Evolutionary conservation across 2,329 filamentous ascomycete species (phyloP).

Genomic region (Fusarium multiceps): DNA sequence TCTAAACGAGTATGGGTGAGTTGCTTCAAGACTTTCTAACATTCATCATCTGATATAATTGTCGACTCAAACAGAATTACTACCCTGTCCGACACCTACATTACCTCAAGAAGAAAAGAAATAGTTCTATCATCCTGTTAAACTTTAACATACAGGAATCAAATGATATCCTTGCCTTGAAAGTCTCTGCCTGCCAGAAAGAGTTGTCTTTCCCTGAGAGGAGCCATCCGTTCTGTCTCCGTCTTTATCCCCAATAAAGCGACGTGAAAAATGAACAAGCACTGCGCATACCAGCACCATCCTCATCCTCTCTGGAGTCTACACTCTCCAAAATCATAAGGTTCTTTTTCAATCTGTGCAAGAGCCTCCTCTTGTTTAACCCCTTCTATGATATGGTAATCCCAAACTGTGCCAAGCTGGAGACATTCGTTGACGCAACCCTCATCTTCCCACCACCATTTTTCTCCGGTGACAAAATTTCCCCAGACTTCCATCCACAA

Average conservation of each 20-base stretch:
- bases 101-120: neutral
- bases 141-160: neutral
- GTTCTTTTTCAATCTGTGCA: slow-evolving; percentile 4
- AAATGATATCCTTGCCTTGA: neutral
- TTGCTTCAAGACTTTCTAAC: fast-evolving
- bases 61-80: neutral
- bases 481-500: slow-evolving; percentile 73
- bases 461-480: slow-evolving; percentile 58
- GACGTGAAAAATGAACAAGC: neutral
- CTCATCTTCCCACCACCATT: slow-evolving; percentile 73
- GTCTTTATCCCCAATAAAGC: neutral
- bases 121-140: neutral
- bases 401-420: slow-evolving; percentile 66
- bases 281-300: slow-evolving; percentile 7
- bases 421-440: slow-evolving; percentile 66
- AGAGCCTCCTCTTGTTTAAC: slow-evolving; percentile 56
- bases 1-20: too few species aligned
- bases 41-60: neutral
- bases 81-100: fast-evolving
- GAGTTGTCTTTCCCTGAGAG: neutral
- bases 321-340: slow-evolving; percentile 1
- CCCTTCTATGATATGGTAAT: slow-evolving; percentile 67
- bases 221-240: neutral
- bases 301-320: neutral
- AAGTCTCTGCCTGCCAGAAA: neutral